These are phyloP conservation scores for Pseudogymnoascus verrucosus DNA, from an alignment of 2,329 filamentous ascomycete species.

Conservation along the genomic window DNA sequence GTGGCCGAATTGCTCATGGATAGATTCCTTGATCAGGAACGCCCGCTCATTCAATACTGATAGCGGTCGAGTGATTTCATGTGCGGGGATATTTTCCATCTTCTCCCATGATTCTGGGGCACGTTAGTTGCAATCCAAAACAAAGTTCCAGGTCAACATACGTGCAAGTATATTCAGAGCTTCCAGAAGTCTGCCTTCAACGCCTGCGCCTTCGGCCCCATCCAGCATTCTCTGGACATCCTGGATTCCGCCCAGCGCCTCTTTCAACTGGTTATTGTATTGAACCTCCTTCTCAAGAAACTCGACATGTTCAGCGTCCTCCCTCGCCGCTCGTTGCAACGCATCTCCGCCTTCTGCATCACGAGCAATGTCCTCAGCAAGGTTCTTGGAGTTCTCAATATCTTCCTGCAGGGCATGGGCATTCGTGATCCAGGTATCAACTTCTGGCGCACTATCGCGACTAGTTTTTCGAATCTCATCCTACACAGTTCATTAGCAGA, in stretches of 20 bases:
- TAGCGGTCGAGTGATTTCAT: constrained; percentile 53
- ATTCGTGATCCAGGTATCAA: constrained; percentile 78
- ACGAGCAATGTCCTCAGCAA: constrained; percentile 73
- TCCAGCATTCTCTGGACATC: constrained; percentile 53
- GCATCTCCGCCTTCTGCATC: constrained; percentile 60
- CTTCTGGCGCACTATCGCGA: constrained; percentile 66
- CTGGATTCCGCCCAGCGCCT: constrained; percentile 43
- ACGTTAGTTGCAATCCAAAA: constrained; percentile 20
- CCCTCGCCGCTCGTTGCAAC: constrained; percentile 27
- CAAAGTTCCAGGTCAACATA: constrained; percentile 27
- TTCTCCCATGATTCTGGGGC: constrained; percentile 47
- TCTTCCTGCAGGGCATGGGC: constrained; percentile 79
- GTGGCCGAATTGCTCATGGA: constrained; percentile 57
- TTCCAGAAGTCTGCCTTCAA: constrained; percentile 48
- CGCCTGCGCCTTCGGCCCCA: constrained; percentile 49
- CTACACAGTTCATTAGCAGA: constrained; percentile 32
- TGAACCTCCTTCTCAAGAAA: constrained; percentile 50
- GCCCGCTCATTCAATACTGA: constrained; percentile 58
- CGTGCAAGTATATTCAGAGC: constrained; percentile 50
- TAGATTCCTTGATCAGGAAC: constrained; percentile 56
- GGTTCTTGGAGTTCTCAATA: constrained; percentile 69
- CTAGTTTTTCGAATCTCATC: constrained; percentile 69
- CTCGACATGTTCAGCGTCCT: constrained; percentile 46
- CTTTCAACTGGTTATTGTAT: constrained; percentile 50
- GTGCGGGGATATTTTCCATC: constrained; percentile 51